A percentile compares a stretch with the other conserved stretches of the same genome.
These are phyloP conservation scores for Pelargonium hybrid DNA, from an alignment of 441 rosid species.

Conservation along the genomic window DNA sequence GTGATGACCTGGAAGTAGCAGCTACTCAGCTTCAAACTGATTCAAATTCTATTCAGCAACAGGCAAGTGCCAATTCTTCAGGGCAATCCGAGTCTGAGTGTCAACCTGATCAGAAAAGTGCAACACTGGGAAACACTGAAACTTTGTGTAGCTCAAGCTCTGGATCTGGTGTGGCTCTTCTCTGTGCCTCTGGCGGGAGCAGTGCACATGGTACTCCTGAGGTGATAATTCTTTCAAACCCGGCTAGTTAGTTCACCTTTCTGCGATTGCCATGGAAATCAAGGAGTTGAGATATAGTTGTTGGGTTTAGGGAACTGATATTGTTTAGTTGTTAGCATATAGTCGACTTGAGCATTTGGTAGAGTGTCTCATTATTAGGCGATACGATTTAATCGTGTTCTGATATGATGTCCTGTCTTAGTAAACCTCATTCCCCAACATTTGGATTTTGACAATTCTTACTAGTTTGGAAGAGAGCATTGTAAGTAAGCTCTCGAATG, in stretches of 20 bases:
- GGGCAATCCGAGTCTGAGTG: constrained; percentile 10
- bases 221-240: constrained; percentile 27
- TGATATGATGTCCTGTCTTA: background rate
- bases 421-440: background rate
- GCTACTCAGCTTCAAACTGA: background rate
- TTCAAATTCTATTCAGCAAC: constrained; percentile 1
- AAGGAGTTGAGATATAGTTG: no score
- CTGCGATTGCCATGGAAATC: no score
- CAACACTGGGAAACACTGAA: constrained; percentile 12
- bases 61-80: constrained; percentile 11
- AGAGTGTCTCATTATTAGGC: background rate
- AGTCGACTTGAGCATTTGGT: background rate
- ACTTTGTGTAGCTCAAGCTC: constrained; percentile 19
- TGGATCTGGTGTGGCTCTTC: no score
- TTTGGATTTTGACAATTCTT: no score
- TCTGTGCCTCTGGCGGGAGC: no score
- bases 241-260: constrained; percentile 28
- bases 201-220: constrained; percentile 14
- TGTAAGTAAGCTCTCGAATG: background rate
- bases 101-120: constrained; percentile 4
- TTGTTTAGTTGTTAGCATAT: background rate
- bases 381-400: background rate
- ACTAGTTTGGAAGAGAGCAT: constrained; percentile 11
- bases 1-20: background rate
- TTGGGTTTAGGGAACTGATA: background rate